Evolutionary conservation across 2,329 filamentous ascomycete genomes (phyloP).

Genomic region (Xylariales sp.): DNA sequence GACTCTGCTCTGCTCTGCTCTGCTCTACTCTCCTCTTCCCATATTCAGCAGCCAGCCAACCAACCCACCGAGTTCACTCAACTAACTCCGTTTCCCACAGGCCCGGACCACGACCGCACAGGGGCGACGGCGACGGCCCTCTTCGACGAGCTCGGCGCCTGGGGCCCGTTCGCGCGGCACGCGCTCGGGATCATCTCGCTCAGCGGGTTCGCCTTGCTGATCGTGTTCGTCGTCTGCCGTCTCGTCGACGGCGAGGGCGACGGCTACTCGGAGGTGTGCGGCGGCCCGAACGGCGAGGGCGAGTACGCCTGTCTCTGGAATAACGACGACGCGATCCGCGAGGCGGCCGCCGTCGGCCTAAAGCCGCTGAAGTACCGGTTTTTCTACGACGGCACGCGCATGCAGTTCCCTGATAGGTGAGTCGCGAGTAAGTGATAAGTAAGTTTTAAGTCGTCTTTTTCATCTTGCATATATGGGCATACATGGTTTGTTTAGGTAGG

Average conservation of each 20-base stretch:
- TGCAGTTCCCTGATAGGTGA: constrained; percentile 3
- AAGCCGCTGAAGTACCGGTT: background rate
- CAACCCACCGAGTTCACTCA: too few relatives aligned
- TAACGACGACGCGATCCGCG: background rate
- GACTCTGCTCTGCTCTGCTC: too few relatives aligned
- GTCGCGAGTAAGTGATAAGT: background rate
- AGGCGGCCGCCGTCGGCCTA: background rate
- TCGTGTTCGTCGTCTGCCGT: background rate
- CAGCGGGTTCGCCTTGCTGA: background rate
- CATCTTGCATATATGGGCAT: background rate
- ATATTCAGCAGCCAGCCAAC: too few relatives aligned
- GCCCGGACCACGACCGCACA: background rate
- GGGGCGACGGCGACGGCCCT: background rate
- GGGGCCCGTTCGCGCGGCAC: background rate
- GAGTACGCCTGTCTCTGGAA: background rate
- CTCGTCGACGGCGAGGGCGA: background rate
- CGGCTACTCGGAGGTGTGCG: background rate
- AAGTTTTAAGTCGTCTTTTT: background rate
- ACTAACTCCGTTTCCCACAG: too few relatives aligned
- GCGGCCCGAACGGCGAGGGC: background rate
- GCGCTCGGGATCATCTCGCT: background rate
- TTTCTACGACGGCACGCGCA: background rate
- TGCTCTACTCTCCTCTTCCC: too few relatives aligned
- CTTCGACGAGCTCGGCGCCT: background rate
- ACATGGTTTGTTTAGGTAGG: background rate